Conservation (phyloP, 1,284 basidiomycete species). For the Cerioporus squamosus region DNA sequence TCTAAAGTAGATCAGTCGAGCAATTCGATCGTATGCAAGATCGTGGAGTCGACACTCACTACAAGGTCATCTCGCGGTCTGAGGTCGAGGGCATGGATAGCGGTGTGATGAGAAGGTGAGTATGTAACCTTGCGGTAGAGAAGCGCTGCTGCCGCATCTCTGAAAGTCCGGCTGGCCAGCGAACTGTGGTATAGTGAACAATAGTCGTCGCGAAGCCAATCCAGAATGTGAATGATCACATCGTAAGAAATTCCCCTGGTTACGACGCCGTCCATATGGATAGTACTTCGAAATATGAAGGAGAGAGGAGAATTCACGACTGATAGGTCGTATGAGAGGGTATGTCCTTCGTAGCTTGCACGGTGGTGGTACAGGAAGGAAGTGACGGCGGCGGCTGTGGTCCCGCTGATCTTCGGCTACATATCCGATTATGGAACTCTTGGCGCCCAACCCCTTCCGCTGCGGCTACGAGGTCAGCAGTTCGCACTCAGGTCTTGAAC, state of each 20-base stretch:
- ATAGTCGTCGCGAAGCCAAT: constrained; percentile 38
- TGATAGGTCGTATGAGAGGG: too few relatives aligned
- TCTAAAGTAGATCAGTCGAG: neutral
- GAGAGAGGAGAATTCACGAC: too few relatives aligned
- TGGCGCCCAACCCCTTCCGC: too few relatives aligned
- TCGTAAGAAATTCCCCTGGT: constrained; percentile 34
- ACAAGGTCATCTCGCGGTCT: constrained; percentile 38
- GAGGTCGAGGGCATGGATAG: constrained; percentile 35
- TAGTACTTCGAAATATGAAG: too few relatives aligned
- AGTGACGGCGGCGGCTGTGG: too few relatives aligned
- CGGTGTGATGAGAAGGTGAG: constrained; percentile 37
- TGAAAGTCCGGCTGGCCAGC: constrained; percentile 48
- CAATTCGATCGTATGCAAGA: neutral
- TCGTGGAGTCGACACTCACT: constrained; percentile 29
- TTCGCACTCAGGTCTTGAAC: too few relatives aligned
- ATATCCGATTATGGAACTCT: too few relatives aligned
- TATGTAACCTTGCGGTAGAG: constrained; percentile 49
- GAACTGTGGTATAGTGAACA: constrained; percentile 41
- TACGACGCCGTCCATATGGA: neutral
- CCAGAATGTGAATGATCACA: constrained; percentile 42
- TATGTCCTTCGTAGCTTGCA: too few relatives aligned
- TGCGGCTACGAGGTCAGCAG: too few relatives aligned
- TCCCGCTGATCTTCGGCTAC: too few relatives aligned
- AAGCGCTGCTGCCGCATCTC: constrained; percentile 43
- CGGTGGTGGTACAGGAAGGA: too few relatives aligned